Conservation (phyloP, 192 early-diverging fungal species). For the Chytriomyces hyalinus region DNA sequence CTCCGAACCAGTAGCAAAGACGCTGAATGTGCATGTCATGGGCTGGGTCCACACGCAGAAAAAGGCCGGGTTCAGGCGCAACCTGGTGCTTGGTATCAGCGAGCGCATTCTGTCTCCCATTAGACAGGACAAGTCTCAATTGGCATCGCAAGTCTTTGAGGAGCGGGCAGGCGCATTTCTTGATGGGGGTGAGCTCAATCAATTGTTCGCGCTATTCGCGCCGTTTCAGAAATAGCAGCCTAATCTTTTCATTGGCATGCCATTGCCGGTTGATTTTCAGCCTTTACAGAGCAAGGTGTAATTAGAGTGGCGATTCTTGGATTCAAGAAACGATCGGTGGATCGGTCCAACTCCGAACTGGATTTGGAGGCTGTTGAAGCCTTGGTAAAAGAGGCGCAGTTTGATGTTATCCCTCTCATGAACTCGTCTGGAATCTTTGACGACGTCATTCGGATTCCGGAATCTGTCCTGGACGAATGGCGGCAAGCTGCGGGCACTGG, state of each 20-base stretch:
- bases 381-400: not conserved
- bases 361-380: conserved; percentile 4
- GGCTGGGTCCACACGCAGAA: conserved; percentile 40
- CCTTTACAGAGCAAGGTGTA: conserved; percentile 8
- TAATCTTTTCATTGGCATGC: too few relatives aligned
- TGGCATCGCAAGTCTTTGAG: conserved; percentile 31
- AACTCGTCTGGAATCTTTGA: conserved; percentile 45
- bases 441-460: conserved; percentile 40
- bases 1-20: not conserved
- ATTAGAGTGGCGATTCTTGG: conserved; percentile 57
- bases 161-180: conserved; percentile 44
- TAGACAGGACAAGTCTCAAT: not conserved
- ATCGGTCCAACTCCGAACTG: conserved; percentile 34
- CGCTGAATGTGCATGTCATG: conserved; percentile 24
- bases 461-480: conserved; percentile 43
- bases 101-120: conserved; percentile 25
- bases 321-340: conserved; percentile 41
- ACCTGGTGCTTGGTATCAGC: conserved; percentile 35
- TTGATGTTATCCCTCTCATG: conserved; percentile 11
- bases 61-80: conserved; percentile 19
- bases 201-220: too few relatives aligned
- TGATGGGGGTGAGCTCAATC: conserved; percentile 1
- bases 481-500: conserved; percentile 29
- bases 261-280: too few relatives aligned
- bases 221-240: too few relatives aligned